Evolutionary conservation across 305 asterid genomes (phyloP), one percentile per base, ranked within the genome.

Genomic region (Rubia tinctorum): DNA sequence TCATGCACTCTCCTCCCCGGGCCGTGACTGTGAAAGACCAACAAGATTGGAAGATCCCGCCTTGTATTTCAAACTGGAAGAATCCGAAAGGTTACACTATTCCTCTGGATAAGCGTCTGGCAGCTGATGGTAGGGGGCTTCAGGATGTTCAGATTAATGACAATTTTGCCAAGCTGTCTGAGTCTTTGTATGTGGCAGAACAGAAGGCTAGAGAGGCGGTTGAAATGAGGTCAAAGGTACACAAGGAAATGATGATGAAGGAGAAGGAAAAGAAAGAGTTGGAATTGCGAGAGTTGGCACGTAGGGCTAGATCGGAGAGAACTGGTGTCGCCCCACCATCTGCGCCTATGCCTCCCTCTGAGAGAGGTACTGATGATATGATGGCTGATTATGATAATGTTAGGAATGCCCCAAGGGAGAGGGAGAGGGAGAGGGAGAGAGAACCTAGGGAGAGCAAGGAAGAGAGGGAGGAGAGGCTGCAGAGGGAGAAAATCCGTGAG

Each of bases 121-220:
- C 97, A 74, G 97, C 97, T 30, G 98, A 93, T 87, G 97, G 98
- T 42, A 88, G 95, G 43, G 97, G 96, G 22, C 93, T 93, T 66
- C 96, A 93, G 80, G 98, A 91, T n/a, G 93, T 93, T 82, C 93
- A 91, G 82, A 89, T 93, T 79, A 91, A 91, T 73, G 97, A 93
- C 76, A 93, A 93, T 79, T 91, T 93, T 67, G 96, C 97, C 1
- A 88, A 91, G 85, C 77, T 93, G 14, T 87, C 90, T 0, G 96
- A 93, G 83, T 85, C 97, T 65, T 73, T 93, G 42, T 90, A 91
- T 72, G 95, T 93, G 72, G 97, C 97, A 0, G 96, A 89, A 75
- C 92, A 89, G 86, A 93, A 89, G 80, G 98, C 98, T 23, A 86
- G 96, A 82, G 98, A 90, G 79, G 97, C 97, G n/a, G 93, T 92